phyloP scores from a whole-genome alignment of 768 basidiomycete species.

The Termitomyces titanicus region DNA sequence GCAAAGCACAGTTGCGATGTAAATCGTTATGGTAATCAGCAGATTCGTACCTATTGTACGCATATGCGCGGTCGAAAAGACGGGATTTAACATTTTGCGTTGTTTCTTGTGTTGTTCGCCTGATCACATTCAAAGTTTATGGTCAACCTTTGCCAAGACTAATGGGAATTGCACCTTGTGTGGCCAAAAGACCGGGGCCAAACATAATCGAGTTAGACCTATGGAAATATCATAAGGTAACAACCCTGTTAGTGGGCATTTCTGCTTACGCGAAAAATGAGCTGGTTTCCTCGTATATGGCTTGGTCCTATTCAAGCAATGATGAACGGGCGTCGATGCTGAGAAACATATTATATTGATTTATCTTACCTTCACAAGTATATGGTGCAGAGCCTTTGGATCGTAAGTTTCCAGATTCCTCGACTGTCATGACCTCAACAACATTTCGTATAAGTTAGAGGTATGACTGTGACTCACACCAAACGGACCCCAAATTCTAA shows the following conservation, averaged over 20 bases:
- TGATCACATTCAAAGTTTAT: not conserved
- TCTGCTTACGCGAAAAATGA: not conserved
- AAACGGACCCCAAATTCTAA: not conserved
- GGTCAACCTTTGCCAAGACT: not conserved
- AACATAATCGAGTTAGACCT: constrained; percentile 1
- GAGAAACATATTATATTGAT: too few species aligned
- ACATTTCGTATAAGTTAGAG: not conserved
- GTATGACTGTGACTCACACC: not conserved
- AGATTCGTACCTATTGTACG: constrained; percentile 3
- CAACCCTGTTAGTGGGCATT: not conserved
- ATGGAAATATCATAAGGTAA: not conserved
- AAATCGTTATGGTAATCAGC: not conserved
- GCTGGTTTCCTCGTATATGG: constrained; percentile 6
- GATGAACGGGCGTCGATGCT: not conserved
- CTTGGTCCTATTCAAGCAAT: constrained; percentile 4
- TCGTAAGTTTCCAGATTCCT: not conserved
- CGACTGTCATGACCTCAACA: not conserved
- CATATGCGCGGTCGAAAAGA: constrained; percentile 13
- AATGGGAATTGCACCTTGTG: not conserved
- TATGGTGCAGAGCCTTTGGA: constrained; percentile 8
- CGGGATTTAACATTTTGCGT: constrained; percentile 12
- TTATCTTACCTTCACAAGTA: constrained; percentile 7
- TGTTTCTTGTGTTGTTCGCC: constrained; percentile 12
- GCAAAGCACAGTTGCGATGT: not conserved
- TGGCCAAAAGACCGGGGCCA: constrained; percentile 4